phyloP scores from a whole-genome alignment of 805 yeast genomes.

The Kuraishia hungarica region DNA sequence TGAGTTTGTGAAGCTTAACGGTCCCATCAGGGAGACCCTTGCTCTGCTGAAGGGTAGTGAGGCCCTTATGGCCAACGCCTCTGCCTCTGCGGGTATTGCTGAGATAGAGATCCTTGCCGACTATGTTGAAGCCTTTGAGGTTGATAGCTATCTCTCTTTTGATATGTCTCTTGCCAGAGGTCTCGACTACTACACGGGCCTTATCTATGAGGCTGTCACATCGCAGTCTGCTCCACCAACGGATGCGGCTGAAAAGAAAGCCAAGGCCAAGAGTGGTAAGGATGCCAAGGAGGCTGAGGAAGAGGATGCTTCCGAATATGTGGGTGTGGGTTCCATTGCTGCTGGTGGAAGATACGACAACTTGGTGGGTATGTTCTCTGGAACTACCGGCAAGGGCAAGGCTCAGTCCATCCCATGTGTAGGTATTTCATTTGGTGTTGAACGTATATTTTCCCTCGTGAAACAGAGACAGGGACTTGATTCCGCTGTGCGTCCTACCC shows the following conservation, averaged over 20 bases:
- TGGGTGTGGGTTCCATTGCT: slow-evolving; percentile 97
- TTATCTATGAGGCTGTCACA: slow-evolving; percentile 95
- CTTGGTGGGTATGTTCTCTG: slow-evolving; percentile 91
- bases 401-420: slow-evolving; percentile 85
- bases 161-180: slow-evolving; percentile 97
- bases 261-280: slow-evolving; percentile 28
- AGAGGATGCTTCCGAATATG: slow-evolving; percentile 93
- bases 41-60: slow-evolving; percentile 48
- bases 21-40: slow-evolving; percentile 60
- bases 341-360: slow-evolving; percentile 99
- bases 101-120: slow-evolving; percentile 73
- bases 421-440: slow-evolving; percentile 95
- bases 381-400: slow-evolving; percentile 69
- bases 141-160: slow-evolving; percentile 60
- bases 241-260: slow-evolving; percentile 62
- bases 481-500: slow-evolving; percentile 65
- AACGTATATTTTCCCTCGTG: slow-evolving; percentile 84
- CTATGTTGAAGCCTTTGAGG: slow-evolving; percentile 78
- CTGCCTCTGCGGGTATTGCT: slow-evolving; percentile 71
- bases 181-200: slow-evolving; percentile 93
- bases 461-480: slow-evolving; percentile 63
- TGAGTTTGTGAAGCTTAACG: slow-evolving; percentile 78
- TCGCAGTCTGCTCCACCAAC: slow-evolving; percentile 93
- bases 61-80: slow-evolving; percentile 49
- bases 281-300: slow-evolving; percentile 36